phyloP scores from a whole-genome alignment of 1,139 yeast genomes.

The Protomyces pachydermus region DNA sequence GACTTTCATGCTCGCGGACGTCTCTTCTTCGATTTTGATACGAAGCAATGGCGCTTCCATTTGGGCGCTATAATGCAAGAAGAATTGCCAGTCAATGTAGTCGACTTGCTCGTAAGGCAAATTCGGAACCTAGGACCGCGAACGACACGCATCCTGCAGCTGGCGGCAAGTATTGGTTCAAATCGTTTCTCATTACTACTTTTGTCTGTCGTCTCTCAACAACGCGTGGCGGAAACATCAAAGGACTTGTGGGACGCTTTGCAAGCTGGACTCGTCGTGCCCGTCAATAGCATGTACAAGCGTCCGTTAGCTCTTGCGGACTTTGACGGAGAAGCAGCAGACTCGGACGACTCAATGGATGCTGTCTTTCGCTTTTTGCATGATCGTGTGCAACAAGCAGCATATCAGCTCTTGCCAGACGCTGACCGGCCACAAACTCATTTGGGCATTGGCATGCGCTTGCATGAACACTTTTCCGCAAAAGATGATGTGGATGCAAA shows the following conservation, averaged over 20 bases:
- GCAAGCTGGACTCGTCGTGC: slow-evolving; percentile 16
- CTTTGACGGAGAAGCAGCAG: not conserved
- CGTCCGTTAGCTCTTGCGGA: slow-evolving; percentile 4
- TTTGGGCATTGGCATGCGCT: slow-evolving; percentile 15
- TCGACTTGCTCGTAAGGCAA: slow-evolving; percentile 13
- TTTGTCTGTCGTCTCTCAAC: slow-evolving; percentile 7
- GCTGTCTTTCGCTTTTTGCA: slow-evolving; percentile 22
- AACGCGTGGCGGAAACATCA: not conserved
- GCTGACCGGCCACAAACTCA: slow-evolving; percentile 10
- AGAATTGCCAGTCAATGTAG: slow-evolving; percentile 18
- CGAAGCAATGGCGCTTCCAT: slow-evolving; percentile 10
- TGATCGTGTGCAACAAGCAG: slow-evolving; percentile 26
- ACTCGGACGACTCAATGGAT: slow-evolving; percentile 7
- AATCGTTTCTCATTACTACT: slow-evolving; percentile 13
- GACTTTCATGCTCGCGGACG: slow-evolving; percentile 2
- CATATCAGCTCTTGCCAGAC: slow-evolving; percentile 13
- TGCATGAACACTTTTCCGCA: not conserved
- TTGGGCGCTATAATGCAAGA: slow-evolving; percentile 14
- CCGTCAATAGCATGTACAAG: slow-evolving; percentile 13
- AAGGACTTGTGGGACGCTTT: slow-evolving; percentile 19
- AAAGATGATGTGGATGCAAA: not conserved
- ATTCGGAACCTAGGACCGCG: not conserved
- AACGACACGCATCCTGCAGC: slow-evolving; percentile 6
- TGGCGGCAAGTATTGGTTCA: slow-evolving; percentile 21
- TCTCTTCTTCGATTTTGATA: slow-evolving; percentile 8